Evolutionary conservation across 768 basidiomycete species (phyloP), one percentile per base, ranked within the genome.

Genomic region (Collybia nuda): DNA sequence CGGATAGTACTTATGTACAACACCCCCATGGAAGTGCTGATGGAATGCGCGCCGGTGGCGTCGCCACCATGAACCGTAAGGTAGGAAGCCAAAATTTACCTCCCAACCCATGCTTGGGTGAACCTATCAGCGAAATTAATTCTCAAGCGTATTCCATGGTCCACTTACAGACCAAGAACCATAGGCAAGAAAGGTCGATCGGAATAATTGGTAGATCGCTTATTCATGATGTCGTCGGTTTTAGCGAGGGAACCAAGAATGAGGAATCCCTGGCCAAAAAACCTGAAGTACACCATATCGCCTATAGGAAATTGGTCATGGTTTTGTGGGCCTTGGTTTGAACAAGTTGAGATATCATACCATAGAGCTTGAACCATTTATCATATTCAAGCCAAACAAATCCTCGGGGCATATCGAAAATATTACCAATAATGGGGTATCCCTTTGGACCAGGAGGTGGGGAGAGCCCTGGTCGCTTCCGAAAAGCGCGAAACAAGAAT

Each of bases 141-240:
- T 22, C 15, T 23, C 32, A 32, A 32, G 12, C 12, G 32, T 14
- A 11, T 32, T 11, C 9, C 6, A 11, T 3, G 36, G 17, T 9
- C 1, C 6, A 44, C 58, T 15, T 43, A 67, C 74, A 32, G 32
- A 11, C 12, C 32, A 11, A 32, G 70, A 71, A 14, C 62, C 56
- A 52, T 75, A 72, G 8, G 58, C 38, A 5, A 71, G 49, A 8
- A 72, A 56, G 15, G 70, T 57, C 6, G 71, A 62, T 1, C 66
- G 67, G 49, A 65, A 66, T 1, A 67, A 67, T 70, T 55, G 32
- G 52, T 49, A 51, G 66, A 69, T 7, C 69, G 66, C 18, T 60
- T 57, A 38, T 70, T 12, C 23, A 43, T 9, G 15, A 43, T 66
- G 38, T 62, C 60, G 38, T 69, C 66, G 22, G 26, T 43, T 11